A percentile compares a stretch with the other conserved stretches of the same genome.
These are phyloP conservation scores for Bipolaris sorokiniana DNA, from an alignment of 2,329 filamentous ascomycete species.

Conservation along the genomic window DNA sequence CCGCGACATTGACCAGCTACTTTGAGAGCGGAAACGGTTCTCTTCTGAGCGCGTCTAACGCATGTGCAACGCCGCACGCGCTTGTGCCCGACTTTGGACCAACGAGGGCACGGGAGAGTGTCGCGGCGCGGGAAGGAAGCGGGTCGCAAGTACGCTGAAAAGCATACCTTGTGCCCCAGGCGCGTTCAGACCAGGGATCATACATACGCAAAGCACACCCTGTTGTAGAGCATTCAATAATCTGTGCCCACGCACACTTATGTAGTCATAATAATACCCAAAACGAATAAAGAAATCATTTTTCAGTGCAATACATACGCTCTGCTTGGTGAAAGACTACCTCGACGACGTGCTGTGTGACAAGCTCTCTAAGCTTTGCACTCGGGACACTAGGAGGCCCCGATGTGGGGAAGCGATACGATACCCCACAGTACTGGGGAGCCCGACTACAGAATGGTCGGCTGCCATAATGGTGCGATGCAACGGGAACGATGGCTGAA, in stretches of 20 bases:
- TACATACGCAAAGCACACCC: not conserved
- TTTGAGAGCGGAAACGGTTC: not conserved
- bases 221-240: not conserved
- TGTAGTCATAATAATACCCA: slow-evolving; percentile 5
- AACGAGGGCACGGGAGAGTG: slow-evolving; percentile 13
- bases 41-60: slow-evolving; percentile 1
- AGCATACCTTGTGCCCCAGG: not conserved
- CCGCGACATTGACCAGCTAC: not conserved
- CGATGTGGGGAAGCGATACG: slow-evolving; percentile 12
- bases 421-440: slow-evolving; percentile 10
- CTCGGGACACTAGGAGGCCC: not conserved
- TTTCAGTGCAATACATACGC: not conserved
- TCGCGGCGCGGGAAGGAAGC: slow-evolving; percentile 3
- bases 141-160: not conserved
- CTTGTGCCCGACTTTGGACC: slow-evolving; percentile 23
- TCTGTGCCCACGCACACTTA: not conserved
- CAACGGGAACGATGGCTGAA: not conserved
- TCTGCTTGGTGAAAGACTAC: not conserved
- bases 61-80: slow-evolving; percentile 1
- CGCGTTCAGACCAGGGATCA: not conserved
- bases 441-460: slow-evolving; percentile 22
- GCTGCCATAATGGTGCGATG: slow-evolving; percentile 13
- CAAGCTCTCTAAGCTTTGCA: slow-evolving; percentile 1
- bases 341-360: not conserved
- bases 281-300: not conserved